Base-by-base conservation (phyloP, 1,284 basidiomycete genomes). In the Pseudozyma hubeiensis region DNA sequence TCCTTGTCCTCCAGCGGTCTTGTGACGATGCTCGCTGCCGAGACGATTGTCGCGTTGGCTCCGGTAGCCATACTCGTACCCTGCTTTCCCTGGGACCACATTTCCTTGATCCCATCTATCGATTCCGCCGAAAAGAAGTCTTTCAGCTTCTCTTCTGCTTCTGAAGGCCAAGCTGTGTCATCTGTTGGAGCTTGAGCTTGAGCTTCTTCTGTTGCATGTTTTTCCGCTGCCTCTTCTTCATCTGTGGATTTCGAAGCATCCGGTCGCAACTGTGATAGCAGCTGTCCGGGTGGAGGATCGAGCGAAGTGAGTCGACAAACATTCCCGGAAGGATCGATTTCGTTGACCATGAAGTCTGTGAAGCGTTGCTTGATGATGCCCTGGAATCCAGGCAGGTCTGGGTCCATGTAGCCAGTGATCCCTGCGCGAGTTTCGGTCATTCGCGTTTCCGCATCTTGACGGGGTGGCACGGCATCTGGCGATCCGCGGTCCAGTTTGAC, bases 1-100 rank as follows among this genome's bases (percentile, higher is more conserved):
- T 89, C 88, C 85, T 98, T 98, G 24, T 90, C 91, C 29, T 88
- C 84, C 45, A 99, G 93, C 9, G 92, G 90, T 91, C 96, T 84
- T 33, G 74, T 81, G 9, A 50, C 58, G 55, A 79, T 64, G 35
- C 53, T 60, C 0, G 57, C 53, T 1, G 70, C 75, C 2, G 63
- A 62, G 2, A 59, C 60, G n/a, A 74, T 45, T 5, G 71, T 65
- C 0, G 66, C 65, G 33, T 66, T 67, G 11, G 53, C 67, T 3
- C 61, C 67, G 0, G 67, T 74, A 11, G 51, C 72, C 61, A 69
- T 65, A 24, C 33, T 57, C 14, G 53, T 63, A 5, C 54, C 51
- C 16, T 45, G 33, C 37, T 39, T 54, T 1, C 58, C 64, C 29
- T 53, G 46, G 3, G 54, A 16, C 65, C 60, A 66, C 68, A 65